Evolutionary conservation across 2,329 filamentous ascomycete genomes (phyloP).

Genomic region (Cladophialophora bantiana): DNA sequence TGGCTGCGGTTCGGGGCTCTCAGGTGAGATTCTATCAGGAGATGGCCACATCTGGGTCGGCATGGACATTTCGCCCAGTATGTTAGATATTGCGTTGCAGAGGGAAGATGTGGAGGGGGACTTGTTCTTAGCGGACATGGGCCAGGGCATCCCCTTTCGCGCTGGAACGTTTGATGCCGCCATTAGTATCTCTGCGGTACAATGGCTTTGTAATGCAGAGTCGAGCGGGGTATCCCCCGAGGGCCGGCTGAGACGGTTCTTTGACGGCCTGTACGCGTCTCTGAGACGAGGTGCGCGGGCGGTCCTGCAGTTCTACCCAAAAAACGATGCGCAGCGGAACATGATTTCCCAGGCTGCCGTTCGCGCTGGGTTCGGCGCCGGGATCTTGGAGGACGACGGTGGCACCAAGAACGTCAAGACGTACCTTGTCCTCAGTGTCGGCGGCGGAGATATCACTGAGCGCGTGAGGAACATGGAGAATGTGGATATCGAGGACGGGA

Average conservation of each 20-base stretch:
- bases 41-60: constrained; percentile 94
- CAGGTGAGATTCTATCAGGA: constrained; percentile 87
- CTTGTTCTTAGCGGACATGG: constrained; percentile 91
- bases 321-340: constrained; percentile 86
- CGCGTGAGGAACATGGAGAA: constrained; percentile 88
- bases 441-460: constrained; percentile 85
- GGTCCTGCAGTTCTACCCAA: constrained; percentile 97
- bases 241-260: constrained; percentile 82
- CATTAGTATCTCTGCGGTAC: constrained; percentile 93
- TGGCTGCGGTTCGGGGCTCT: constrained; percentile 94
- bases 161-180: constrained; percentile 93
- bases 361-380: constrained; percentile 92
- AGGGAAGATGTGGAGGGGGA: constrained; percentile 86
- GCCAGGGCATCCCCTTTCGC: constrained; percentile 92
- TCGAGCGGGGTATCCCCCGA: constrained; percentile 69
- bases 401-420: constrained; percentile 96
- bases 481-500: constrained; percentile 78
- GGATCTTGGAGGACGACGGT: constrained; percentile 91
- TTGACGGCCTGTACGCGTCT: constrained; percentile 87
- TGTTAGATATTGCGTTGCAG: constrained; percentile 94
- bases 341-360: constrained; percentile 94
- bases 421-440: constrained; percentile 94
- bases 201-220: constrained; percentile 98
- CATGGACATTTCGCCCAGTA: constrained; percentile 93
- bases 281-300: constrained; percentile 84